Evolutionary conservation across 495 filamentous ascomycete genomes (phyloP).

Genomic region (Podospora tetraspora): DNA sequence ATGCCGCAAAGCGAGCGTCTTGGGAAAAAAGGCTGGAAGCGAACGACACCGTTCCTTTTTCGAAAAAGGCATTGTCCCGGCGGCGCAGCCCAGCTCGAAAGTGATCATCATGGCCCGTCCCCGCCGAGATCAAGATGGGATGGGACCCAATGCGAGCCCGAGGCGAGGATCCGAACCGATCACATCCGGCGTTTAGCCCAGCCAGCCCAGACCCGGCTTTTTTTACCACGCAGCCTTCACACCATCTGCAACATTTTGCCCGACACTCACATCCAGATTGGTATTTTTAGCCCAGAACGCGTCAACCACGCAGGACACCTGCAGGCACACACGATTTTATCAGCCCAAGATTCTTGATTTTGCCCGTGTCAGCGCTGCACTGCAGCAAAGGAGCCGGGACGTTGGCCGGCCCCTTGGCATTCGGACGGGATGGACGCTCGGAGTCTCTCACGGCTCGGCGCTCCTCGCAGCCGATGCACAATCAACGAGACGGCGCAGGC

Average conservation of each 20-base stretch:
- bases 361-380: constrained; percentile 3
- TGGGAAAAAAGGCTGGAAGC: constrained; percentile 3
- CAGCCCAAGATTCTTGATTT: constrained; percentile 5
- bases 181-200: neutral
- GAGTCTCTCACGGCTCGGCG: neutral
- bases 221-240: neutral
- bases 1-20: neutral
- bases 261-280: constrained; percentile 6
- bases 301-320: neutral
- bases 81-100: constrained; percentile 5
- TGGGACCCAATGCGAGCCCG: neutral
- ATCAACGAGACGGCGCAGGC: neutral
- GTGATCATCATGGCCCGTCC: neutral
- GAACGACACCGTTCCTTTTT: neutral
- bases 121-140: neutral
- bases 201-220: neutral
- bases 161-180: neutral
- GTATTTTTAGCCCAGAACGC: constrained; percentile 22
- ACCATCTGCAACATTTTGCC: constrained; percentile 12
- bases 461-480: neutral
- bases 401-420: neutral
- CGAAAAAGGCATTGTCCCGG: neutral
- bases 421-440: neutral
- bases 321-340: neutral
- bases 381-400: neutral